Base-by-base conservation (phyloP, 2,329 filamentous ascomycete genomes). In the Fusarium armeniacum region DNA sequence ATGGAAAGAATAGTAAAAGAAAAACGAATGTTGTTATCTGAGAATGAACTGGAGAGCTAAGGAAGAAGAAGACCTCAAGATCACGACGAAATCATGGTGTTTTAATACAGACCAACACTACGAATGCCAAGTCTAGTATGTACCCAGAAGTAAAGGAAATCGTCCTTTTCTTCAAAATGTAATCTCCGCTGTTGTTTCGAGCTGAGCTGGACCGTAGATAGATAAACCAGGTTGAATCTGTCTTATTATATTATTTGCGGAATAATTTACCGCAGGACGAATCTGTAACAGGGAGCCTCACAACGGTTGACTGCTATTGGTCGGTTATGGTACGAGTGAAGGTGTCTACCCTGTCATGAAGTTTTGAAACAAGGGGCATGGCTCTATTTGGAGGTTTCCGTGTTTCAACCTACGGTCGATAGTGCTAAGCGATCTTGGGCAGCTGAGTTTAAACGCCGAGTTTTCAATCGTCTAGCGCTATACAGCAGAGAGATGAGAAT, bases 281-380 rank as follows among this genome's bases (percentile, higher is more conserved):
- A 50, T 22, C 41, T 57, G 46, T 57, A 67, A 67, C 64, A 43
- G 24, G 22, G 36, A 57, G 22, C 6, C 3, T 22, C 5, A 4
- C 3, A 2, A 5, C 13, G 13, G 8, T 15, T 8, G 3, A 5
- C 4, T 9, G 6, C 18, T n/a, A 62, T 65, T 65, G 53, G 62
- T 33, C 44, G 10, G 24, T 45, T 11, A 2, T n/a, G 32, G 2
- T 46, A 20, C 50, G 58, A 45, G 24, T 33, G 18, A 24, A 38
- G 38, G 46, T 32, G 41, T 52, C 20, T 5, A 18, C 45, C 41
- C 38, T 51, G 32, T 45, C 28, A 38, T 45, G 13, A 30, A 40
- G 54, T 58, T 67, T 63, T 57, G 63, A 67, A 67, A 67, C 64
- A 51, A n/a, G 64, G 33, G 35, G 35, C 7, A 1, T 30, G 32